Conservation (phyloP, 2,329 filamentous ascomycete genomes). For the Penicillium paneum region DNA sequence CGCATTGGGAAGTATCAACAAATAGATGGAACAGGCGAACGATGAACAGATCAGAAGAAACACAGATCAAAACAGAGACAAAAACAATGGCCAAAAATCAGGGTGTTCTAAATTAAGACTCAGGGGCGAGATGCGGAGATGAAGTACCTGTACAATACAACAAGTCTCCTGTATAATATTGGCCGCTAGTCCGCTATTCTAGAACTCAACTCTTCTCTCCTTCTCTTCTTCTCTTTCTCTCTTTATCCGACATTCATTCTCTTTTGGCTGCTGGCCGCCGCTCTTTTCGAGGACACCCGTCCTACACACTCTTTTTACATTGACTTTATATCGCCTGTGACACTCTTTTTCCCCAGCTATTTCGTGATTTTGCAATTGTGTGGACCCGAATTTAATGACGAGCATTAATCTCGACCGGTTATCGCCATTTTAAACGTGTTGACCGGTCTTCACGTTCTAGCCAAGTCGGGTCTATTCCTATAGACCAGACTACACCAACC, state of each 20-base stretch:
- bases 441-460: slow-evolving; percentile 8
- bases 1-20: slow-evolving; percentile 1
- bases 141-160: neutral
- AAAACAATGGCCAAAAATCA: neutral
- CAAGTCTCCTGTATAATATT: slow-evolving; percentile 5
- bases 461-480: neutral
- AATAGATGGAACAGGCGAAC: neutral
- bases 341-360: neutral
- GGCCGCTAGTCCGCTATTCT: slow-evolving; percentile 14
- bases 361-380: neutral
- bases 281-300: slow-evolving; percentile 23
- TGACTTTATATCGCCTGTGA: neutral
- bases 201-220: slow-evolving; percentile 20
- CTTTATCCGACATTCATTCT: slow-evolving; percentile 17
- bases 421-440: slow-evolving; percentile 4
- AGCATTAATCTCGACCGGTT: slow-evolving; percentile 4
- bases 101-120: slow-evolving; percentile 7
- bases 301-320: slow-evolving; percentile 7
- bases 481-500: slow-evolving; percentile 4
- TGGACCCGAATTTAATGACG: slow-evolving; percentile 7
- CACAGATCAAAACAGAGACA: neutral
- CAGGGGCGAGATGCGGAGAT: slow-evolving; percentile 16
- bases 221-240: slow-evolving; percentile 22
- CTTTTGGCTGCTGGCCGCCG: slow-evolving; percentile 26
- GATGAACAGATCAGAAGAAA: neutral